Conservation (phyloP, 345 rosid genomes). For the Acer saccharum region DNA sequence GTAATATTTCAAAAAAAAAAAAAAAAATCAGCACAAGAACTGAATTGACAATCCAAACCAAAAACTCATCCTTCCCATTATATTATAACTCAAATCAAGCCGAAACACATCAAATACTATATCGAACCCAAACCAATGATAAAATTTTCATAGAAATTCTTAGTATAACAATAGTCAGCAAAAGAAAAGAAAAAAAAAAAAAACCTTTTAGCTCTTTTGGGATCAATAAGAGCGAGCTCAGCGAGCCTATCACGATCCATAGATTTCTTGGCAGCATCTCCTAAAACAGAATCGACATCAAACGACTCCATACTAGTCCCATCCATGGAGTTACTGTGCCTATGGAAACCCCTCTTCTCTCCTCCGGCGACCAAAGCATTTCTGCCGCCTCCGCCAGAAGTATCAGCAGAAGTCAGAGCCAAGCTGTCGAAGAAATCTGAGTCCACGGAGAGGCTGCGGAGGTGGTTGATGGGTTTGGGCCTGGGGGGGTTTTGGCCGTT, state of each 20-base stretch:
- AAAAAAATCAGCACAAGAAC: neutral
- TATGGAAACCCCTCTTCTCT: constrained; percentile 48
- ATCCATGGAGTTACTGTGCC: constrained; percentile 88
- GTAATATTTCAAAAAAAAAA: no score
- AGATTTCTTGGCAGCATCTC: constrained; percentile 73
- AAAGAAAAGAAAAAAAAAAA: neutral
- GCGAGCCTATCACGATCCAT: constrained; percentile 82
- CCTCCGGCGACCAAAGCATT: constrained; percentile 18
- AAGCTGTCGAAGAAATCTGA: constrained; percentile 81
- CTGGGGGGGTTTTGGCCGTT: constrained; percentile 21
- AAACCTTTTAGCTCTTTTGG: constrained; percentile 94
- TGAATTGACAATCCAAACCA: neutral
- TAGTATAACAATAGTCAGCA: neutral
- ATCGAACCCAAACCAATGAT: neutral
- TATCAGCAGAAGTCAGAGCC: constrained; percentile 28
- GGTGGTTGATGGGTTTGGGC: constrained; percentile 54
- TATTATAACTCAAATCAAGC: neutral
- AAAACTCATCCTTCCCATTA: neutral
- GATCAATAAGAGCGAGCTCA: constrained; percentile 90
- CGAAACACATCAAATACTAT: neutral
- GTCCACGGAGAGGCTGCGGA: constrained; percentile 90
- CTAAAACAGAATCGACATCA: constrained; percentile 56
- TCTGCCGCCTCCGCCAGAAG: constrained; percentile 41
- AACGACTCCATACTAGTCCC: constrained; percentile 59
- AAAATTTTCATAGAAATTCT: neutral